Evolutionary conservation across 192 early-diverging fungal genomes (phyloP), one percentile per base, ranked within the genome.

Genomic region (Phycomyces blakesleeanus): DNA sequence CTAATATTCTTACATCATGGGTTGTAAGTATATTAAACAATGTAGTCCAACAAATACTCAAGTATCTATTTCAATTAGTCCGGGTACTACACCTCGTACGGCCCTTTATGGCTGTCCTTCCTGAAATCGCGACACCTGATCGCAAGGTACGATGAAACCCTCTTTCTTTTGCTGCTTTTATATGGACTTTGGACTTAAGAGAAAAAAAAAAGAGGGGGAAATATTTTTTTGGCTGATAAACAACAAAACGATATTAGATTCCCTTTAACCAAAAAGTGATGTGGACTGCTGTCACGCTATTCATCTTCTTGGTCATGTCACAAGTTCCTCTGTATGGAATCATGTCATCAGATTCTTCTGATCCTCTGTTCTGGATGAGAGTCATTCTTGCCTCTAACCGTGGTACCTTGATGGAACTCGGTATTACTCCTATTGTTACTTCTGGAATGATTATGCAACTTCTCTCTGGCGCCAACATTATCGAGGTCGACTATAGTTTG

Each of bases 361-460:
- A 99, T 80, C 98, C 98, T 22, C 83, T 99, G 67, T 99, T 97
- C 83, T 99, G 98, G 98, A 90, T 99, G 88, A 93, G 98, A 86
- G 94, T 96, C 37, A 99, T 99, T 71, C 85, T 99, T 63, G 98
- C 98, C 52, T 97, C 94, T 41, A 99, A 99, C 86, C 90, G 98
- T 78, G 98, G 98, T 73, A 99, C 98, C 27, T 79, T 99, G 39
- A 99, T 99, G 98, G 98, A 99, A 81, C 85, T 98, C 78, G 98
- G 98, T 80, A 99, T 99, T 67, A 98, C 96, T 25, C 98, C 98
- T 27, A 94, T 99, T 72, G 91, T 99, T 51, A 98, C 98, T 14
- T 98, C 96, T 8, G 96, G 98, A 38, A 99, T 99, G 98, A 98
- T 99, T 67, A 99, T 99, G 98, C 98, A 99, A 83, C 77, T 99